Evolutionary conservation across 169 alveolate species (phyloP), one percentile per base, ranked within the genome.

Genomic region (Pseudocohnilembus persalinus): DNA sequence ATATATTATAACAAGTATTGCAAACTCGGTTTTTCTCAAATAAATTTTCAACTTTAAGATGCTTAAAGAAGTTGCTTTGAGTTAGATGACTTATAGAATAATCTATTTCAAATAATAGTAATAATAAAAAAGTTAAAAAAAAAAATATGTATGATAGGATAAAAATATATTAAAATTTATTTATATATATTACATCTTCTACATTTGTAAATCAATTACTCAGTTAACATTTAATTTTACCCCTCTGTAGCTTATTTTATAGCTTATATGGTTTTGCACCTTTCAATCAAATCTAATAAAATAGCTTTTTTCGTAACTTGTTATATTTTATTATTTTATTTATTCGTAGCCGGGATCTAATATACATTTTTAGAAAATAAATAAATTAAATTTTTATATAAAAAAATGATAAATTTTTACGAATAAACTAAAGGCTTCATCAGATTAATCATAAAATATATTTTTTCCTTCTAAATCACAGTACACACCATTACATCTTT

Each of bases 1-100:
- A 86, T 24, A 86, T 73, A 31, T 68, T 35, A 65, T 30, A 79
- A 49, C 90, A 86, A 75, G 73, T 80, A 4, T 79, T 29, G 65
- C 90, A 86, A 31, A 86, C 90, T 29, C 76, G 28, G 25, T 49
- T 31, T 28, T 78, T 63, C 64, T 81, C 75, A 74, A 80, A 86
- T 30, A 86, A 80, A 75, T 86, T 86, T 15, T 83, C 78, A 49
- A 86, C 73, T 33, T 75, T 86, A 28, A 80, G 64, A 76, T 86
- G 90, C 20, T 76, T 80, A 35, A 86, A 86, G 29, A 30, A 31
- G 31, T 34, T 28, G 29, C 83, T 78, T 73, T 31, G 28, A 30
- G 90, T 32, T 6, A 86, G 49, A 33, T 86, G 65, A n/a, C 90
- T 81, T n/a, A 86, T 29, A 0, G 90, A 86, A 32, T 86, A 86